Conservation (phyloP, 176 grass and related monocot genomes). For the Carex scoparia region DNA sequence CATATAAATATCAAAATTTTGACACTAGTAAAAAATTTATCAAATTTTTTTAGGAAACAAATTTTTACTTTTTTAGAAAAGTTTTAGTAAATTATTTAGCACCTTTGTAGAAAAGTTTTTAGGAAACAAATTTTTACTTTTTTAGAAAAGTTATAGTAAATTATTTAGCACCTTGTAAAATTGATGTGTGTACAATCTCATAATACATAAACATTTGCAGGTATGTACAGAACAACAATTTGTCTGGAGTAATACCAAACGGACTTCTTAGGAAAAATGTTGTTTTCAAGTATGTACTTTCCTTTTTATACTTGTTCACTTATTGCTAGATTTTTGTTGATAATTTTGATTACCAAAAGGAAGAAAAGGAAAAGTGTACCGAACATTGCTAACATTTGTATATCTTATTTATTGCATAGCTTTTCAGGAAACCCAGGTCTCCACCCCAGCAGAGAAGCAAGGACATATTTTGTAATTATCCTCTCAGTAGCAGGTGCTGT, state of each 20-base stretch:
- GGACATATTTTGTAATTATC: conserved; percentile 38
- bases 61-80: too few species aligned
- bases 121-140: too few species aligned
- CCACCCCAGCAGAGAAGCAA: conserved; percentile 26
- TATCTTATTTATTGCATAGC: conserved; percentile 20
- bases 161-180: too few species aligned
- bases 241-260: conserved; percentile 56
- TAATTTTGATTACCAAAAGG: not conserved
- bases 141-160: too few species aligned
- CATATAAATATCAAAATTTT: too few species aligned
- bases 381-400: not conserved
- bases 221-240: conserved; percentile 88
- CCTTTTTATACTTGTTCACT: conserved; percentile 19
- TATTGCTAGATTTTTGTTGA: conserved; percentile 3
- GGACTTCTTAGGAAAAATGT: conserved; percentile 65
- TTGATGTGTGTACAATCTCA: not conserved
- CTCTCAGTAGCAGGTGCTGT: conserved; percentile 41
- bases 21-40: too few species aligned
- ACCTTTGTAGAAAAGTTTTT: too few species aligned
- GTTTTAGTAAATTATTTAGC: too few species aligned
- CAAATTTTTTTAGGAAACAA: too few species aligned
- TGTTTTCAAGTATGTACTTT: conserved; percentile 64
- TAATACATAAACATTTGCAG: conserved; percentile 38
- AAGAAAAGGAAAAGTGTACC: not conserved
- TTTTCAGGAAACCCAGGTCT: conserved; percentile 67